Evolutionary conservation across 2,329 filamentous ascomycete genomes (phyloP).

Genomic region (Ambrosiella beaveri): DNA sequence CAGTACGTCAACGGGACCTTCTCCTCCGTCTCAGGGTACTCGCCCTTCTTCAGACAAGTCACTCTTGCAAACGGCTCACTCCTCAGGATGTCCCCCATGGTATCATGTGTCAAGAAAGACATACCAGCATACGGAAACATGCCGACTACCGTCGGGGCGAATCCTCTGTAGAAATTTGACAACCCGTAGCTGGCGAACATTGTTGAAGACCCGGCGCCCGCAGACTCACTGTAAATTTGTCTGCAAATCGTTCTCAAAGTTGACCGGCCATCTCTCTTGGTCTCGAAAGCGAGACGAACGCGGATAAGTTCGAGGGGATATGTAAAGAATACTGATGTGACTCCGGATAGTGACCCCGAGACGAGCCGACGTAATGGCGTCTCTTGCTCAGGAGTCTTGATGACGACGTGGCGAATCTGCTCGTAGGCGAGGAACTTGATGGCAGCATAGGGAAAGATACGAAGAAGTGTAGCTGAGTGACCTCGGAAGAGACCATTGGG

Average conservation of each 20-base stretch:
- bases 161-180: slow-evolving; percentile 88
- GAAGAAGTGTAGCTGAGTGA: slow-evolving; percentile 80
- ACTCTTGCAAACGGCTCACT: slow-evolving; percentile 47
- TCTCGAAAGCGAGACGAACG: slow-evolving; percentile 89
- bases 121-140: slow-evolving; percentile 96
- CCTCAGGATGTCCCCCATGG: slow-evolving; percentile 68
- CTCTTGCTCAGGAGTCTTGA: slow-evolving; percentile 54
- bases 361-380: slow-evolving; percentile 61
- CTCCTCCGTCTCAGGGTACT: slow-evolving; percentile 30
- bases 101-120: slow-evolving; percentile 91
- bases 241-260: slow-evolving; percentile 61
- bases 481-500: slow-evolving; percentile 68
- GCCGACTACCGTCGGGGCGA: slow-evolving; percentile 72
- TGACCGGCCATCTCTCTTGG: slow-evolving; percentile 52
- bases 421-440: slow-evolving; percentile 98
- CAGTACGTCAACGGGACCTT: slow-evolving; percentile 65
- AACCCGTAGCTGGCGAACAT: slow-evolving; percentile 48
- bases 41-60: slow-evolving; percentile 54
- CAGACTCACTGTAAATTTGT: slow-evolving; percentile 71
- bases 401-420: slow-evolving; percentile 69
- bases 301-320: slow-evolving; percentile 88
- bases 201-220: slow-evolving; percentile 19
- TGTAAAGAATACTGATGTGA: slow-evolving; percentile 87
- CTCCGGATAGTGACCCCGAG: slow-evolving; percentile 59
- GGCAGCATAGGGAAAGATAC: slow-evolving; percentile 92